phyloP scores from a whole-genome alignment of 2,329 filamentous ascomycete genomes.

The Cordyceps sp. region DNA sequence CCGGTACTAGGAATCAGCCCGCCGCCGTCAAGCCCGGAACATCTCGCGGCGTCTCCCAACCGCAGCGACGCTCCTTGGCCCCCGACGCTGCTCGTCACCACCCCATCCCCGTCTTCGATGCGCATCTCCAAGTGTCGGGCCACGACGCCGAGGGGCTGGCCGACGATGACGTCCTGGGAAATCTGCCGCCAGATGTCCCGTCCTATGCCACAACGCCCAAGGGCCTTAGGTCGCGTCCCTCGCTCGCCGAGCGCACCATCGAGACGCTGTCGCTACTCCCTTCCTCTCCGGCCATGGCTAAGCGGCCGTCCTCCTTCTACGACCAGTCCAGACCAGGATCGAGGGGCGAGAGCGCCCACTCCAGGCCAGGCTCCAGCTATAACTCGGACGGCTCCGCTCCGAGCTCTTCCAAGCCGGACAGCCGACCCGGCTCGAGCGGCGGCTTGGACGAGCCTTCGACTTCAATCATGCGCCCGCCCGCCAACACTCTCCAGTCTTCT shows the following conservation, averaged over 20 bases:
- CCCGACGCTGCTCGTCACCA: too few relatives aligned
- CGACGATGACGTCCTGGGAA: conserved; percentile 3
- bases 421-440: conserved; percentile 37
- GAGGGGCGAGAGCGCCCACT: conserved; percentile 25
- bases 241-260: conserved; percentile 69
- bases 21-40: too few relatives aligned
- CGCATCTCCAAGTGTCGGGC: too few relatives aligned
- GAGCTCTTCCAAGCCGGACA: conserved; percentile 30
- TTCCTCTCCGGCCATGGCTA: conserved; percentile 54
- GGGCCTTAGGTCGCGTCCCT: conserved; percentile 24
- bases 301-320: conserved; percentile 58
- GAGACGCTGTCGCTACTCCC: conserved; percentile 69
- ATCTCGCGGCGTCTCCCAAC: too few relatives aligned
- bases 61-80: too few relatives aligned
- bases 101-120: too few relatives aligned
- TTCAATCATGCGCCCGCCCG: conserved; percentile 25
- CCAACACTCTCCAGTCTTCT: conserved; percentile 24
- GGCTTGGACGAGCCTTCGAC: conserved; percentile 23
- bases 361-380: conserved; percentile 40
- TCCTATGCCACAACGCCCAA: conserved; percentile 6
- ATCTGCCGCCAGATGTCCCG: neutral
- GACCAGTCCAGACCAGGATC: conserved; percentile 41
- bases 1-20: too few relatives aligned
- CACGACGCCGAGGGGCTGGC: too few relatives aligned
- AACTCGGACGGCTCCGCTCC: conserved; percentile 41